Evolutionary conservation across 805 yeast genomes (phyloP), one percentile per base, ranked within the genome.

Genomic region (Saccharomycopsis capsularis): DNA sequence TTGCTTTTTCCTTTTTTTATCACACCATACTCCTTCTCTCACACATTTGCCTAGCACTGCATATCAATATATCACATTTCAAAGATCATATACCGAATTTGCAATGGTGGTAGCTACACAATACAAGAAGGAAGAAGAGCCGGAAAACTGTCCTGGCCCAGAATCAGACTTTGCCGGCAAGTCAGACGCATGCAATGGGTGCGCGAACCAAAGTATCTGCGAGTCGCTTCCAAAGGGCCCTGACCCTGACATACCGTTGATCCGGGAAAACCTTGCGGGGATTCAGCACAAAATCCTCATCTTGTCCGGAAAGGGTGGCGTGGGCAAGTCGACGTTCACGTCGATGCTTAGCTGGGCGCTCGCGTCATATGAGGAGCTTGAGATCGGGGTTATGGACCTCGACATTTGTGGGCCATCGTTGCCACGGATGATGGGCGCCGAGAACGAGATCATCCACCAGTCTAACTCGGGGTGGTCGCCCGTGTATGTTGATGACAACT

Each of bases 101-200:
- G n/a, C n/a, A n/a, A 34, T 38, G 41, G 41, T 38, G 19, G 41
- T 38, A 21, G 15, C 19, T 16, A 22, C 41, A n/a, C 40, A 38
- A 16, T 46, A 40, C 22, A 46, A 40, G 22, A 39, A 40, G 21
- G 45, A 46, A 22, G 46, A 93, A 0, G 95, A 84, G 60, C 98
- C 99, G 1, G 97, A 89, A 61, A 98, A 93, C 65, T 93, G 99
- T 68, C 99, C 99, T 0, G 99, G 99, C 1, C 95, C 98, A 1
- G 96, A 91, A 61, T 83, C 95, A 2, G 97, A 89, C 57, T 66
- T 68, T 46, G 99, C 99, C 2, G 99, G 99, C 5, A 79, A 84
- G 58, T 90, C 87, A 2, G 96, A 87, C 60, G 95, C 98, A 11
- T 93, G 99, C 62, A 75, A 69, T 6, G 96, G 97, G 9, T 93